Conservation (phyloP, 805 yeast species). For the Metschnikowia sp. region DNA sequence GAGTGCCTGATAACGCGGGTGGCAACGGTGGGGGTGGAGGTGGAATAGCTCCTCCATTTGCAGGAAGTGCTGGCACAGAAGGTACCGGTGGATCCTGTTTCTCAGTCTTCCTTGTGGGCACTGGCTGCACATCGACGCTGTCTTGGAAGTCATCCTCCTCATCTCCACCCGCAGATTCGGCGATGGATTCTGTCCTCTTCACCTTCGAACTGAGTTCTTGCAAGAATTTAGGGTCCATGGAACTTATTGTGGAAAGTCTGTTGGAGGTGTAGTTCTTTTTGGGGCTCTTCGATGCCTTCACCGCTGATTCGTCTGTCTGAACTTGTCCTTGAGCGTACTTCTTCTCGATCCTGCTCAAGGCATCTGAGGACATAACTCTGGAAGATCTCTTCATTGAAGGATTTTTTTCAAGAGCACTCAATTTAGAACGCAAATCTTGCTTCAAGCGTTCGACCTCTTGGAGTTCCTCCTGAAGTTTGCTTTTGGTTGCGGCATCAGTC, state of each 20-base stretch:
- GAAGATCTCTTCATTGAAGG: constrained; percentile 14
- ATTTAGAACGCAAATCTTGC: constrained; percentile 38
- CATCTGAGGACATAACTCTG: constrained; percentile 2
- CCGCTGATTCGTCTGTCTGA: constrained; percentile 10
- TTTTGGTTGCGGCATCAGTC: constrained; percentile 33
- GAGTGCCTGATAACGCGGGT: constrained; percentile 13
- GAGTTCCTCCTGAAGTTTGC: constrained; percentile 40
- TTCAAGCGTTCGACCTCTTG: constrained; percentile 41
- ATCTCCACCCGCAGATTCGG: constrained; percentile 16
- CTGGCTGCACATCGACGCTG: not conserved
- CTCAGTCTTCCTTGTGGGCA: not conserved
- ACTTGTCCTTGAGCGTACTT: constrained; percentile 47
- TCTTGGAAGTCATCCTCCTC: constrained; percentile 10
- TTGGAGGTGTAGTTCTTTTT: constrained; percentile 27
- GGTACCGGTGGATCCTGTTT: not conserved
- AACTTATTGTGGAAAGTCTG: constrained; percentile 34
- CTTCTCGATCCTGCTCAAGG: constrained; percentile 37
- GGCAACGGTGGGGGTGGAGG: constrained; percentile 26
- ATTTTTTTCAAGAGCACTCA: constrained; percentile 19
- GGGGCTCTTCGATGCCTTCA: constrained; percentile 16
- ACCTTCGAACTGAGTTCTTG: constrained; percentile 53
- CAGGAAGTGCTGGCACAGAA: not conserved
- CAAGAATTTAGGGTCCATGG: constrained; percentile 48
- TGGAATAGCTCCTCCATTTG: constrained; percentile 16
- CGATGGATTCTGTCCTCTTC: constrained; percentile 38